A percentile compares a stretch with the other conserved stretches of the same genome.
These are phyloP conservation scores for Quercus phellos DNA, from an alignment of 331 rosid species.

Conservation along the genomic window DNA sequence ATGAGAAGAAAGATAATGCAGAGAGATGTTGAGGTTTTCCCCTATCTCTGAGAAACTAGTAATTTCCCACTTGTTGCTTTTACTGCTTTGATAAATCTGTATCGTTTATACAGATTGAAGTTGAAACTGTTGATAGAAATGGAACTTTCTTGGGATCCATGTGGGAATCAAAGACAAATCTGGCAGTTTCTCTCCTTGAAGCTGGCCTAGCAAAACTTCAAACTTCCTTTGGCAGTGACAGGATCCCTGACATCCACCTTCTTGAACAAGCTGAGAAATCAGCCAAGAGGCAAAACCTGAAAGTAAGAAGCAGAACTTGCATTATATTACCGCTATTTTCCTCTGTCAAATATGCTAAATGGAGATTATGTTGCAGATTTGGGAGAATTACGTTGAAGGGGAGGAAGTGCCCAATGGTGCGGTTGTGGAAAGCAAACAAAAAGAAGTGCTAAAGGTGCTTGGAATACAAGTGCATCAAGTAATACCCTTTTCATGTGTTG, in stretches of 20 bases:
- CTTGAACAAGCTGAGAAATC: constrained; percentile 80
- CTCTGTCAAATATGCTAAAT: constrained; percentile 22
- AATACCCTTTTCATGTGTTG: background rate
- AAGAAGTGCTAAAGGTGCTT: constrained; percentile 83
- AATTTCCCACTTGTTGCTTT: constrained; percentile 2
- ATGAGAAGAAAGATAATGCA: constrained; percentile 94
- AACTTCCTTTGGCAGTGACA: constrained; percentile 74
- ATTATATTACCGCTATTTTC: background rate
- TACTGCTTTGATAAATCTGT: background rate
- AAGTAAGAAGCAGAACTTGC: constrained; percentile 46
- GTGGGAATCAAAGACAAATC: constrained; percentile 77
- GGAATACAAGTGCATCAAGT: constrained; percentile 7
- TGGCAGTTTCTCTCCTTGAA: constrained; percentile 68
- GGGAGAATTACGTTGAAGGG: constrained; percentile 92
- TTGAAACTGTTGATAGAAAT: constrained; percentile 84
- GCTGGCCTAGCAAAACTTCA: constrained; percentile 82
- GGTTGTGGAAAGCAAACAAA: constrained; percentile 59
- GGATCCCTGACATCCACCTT: constrained; percentile 74
- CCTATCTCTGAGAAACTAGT: constrained; percentile 7
- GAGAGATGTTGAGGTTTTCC: constrained; percentile 80
- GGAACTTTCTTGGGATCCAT: constrained; percentile 93
- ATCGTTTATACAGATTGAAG: constrained; percentile 54
- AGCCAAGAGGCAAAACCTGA: constrained; percentile 65
- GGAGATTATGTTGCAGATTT: constrained; percentile 48
- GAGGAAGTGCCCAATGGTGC: constrained; percentile 66